Percentiles rank a stretch among this genome's conserved stretches.
Evolutionary conservation across 2,329 filamentous ascomycete species (phyloP).

Genomic region (Pestalotiopsis sp.): DNA sequence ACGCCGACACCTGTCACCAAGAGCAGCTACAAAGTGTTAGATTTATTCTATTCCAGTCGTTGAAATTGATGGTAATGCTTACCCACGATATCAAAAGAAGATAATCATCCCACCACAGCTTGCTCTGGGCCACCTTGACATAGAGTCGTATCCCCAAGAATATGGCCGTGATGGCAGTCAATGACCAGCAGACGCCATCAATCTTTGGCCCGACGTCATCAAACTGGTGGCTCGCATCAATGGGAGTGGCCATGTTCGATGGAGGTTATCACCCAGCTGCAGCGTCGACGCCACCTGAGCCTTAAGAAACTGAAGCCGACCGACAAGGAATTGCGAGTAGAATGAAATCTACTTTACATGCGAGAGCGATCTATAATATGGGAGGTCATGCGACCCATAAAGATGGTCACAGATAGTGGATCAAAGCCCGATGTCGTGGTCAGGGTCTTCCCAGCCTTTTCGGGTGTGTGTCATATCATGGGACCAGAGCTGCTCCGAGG

Average conservation of each 20-base stretch:
- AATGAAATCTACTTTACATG: neutral
- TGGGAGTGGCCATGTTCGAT: neutral
- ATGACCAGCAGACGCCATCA: slow-evolving; percentile 9
- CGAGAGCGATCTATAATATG: neutral
- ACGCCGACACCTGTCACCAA: neutral
- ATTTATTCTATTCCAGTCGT: neutral
- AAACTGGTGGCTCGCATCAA: neutral
- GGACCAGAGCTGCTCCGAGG: neutral
- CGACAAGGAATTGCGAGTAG: neutral
- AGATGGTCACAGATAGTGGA: neutral
- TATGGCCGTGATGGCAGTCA: slow-evolving; percentile 10
- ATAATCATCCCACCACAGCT: slow-evolving; percentile 14
- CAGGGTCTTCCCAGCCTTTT: neutral
- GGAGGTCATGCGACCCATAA: neutral
- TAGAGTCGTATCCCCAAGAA: slow-evolving; percentile 12
- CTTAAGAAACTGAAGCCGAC: neutral
- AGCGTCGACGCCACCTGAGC: neutral
- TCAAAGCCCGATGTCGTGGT: neutral
- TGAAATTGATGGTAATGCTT: neutral
- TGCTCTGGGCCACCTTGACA: neutral
- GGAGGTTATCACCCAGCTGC: neutral
- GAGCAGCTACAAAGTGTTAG: neutral
- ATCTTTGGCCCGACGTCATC: slow-evolving; percentile 7
- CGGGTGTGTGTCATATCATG: neutral
- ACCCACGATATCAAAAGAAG: slow-evolving; percentile 13